Base-by-base conservation (phyloP, 2,329 filamentous ascomycete species). In the Dissoconium aciculare region DNA sequence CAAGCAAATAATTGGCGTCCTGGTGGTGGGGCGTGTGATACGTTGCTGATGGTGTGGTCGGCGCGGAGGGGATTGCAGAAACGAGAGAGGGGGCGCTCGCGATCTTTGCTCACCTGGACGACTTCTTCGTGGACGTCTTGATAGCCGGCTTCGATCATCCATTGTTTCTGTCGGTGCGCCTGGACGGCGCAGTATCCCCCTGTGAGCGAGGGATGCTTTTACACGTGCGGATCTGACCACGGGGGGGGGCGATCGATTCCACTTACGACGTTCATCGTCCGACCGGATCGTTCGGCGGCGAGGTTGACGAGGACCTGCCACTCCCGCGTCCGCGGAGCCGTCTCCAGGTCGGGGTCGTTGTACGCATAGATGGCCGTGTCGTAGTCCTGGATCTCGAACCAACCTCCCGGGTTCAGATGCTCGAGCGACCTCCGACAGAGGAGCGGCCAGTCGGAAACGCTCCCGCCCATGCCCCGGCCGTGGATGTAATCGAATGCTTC, bases 371-470 rank as follows among this genome's bases (percentile, higher is more conserved):
- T 38, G 17, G 36, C 35, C 11, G 43, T 35, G 21, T 46, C 44
- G 17, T 56, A 51, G 30, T 59, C 57, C 24, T 54, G 53, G n/a
- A 54, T 45, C 40, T 60, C 57, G 5, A 59, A 47, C 43, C 53
- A 58, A 15, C 54, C 55, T 11, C 56, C 49, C 3, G 50, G 50
- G 26, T 45, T 36, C 25, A 52, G 31, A 25, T 36, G 27, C 5
- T 36, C 37, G 33, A 37, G 50, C 5, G 45, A 42, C 29, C 46
- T 39, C 17, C 35, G 15, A 32, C 47, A 42, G 29, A 50, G 46
- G 27, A 34, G 33, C n/a, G 40, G 35, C 44, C 45, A 50, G 15
- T 39, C 42, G 26, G 44, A 42, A 31, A 50, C 37, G 8, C 35
- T 41, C 30, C 49, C 45, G 15, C 47, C 47, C 36, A 44, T 44